phyloP scores from a whole-genome alignment of 2,329 filamentous ascomycete species.

The Pyricularia sp. region DNA sequence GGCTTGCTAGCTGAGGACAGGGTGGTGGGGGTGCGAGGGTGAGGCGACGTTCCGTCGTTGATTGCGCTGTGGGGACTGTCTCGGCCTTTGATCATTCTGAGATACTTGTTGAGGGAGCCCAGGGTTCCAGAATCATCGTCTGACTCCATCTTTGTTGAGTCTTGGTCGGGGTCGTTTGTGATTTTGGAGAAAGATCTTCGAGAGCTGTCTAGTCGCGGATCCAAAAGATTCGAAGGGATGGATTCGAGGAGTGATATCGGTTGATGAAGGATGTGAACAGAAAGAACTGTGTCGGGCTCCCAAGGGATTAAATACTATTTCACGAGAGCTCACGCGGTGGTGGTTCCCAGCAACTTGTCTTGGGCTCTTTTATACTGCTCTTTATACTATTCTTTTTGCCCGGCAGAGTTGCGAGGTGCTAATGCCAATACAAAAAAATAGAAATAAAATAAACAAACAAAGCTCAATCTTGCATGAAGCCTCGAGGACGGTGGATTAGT shows the following conservation, averaged over 20 bases:
- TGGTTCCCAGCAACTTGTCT: background rate
- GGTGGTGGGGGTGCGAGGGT: background rate
- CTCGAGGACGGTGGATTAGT: background rate
- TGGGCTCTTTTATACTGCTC: background rate
- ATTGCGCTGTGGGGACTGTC: background rate
- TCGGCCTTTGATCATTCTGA: background rate
- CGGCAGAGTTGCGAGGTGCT: background rate
- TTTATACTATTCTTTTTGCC: background rate
- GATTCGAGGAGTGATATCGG: background rate
- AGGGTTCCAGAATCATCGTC: background rate
- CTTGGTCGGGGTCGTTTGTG: background rate
- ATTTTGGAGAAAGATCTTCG: background rate
- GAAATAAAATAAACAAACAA: background rate
- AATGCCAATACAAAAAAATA: background rate
- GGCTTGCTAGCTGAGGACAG: background rate
- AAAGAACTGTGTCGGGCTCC: background rate
- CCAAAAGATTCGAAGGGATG: background rate
- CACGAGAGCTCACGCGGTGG: background rate
- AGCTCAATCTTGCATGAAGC: background rate
- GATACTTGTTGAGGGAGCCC: background rate
- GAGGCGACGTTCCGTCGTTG: background rate
- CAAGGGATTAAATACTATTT: background rate
- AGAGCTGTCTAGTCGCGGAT: background rate
- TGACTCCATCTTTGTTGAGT: background rate
- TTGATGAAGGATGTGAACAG: background rate